Base-by-base conservation (phyloP, 768 basidiomycete genomes). In the Lentinula aciculospora region DNA sequence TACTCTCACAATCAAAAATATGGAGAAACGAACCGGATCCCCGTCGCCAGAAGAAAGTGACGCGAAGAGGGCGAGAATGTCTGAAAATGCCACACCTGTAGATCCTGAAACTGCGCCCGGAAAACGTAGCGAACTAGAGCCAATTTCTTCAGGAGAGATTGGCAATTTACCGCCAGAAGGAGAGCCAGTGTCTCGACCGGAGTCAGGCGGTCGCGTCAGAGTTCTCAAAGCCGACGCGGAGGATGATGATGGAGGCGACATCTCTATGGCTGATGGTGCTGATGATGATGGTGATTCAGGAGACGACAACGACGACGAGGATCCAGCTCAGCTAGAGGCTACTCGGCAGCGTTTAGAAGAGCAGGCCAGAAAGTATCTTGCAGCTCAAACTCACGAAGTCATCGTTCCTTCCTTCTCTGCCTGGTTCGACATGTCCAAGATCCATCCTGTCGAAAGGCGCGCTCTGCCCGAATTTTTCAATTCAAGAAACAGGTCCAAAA, bases 391-490 rank as follows among this genome's bases (percentile, higher is more conserved):
- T 1, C 96, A 98, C 74, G 92, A 96, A 64, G 85, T 99, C 68
- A 85, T 99, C 67, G 91, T 99, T 51, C 97, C 97, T 7, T 96
- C 94, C 25, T 98, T 98, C 69, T 88, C 94, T 7, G 90, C 94
- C 17, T 98, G 97, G 97, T 99, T 98, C 75, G 89, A 93, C 72
- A 93, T 98, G 85, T 83, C 89, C 57, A 86, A 89, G 68, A 89
- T 99, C 57, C 92, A 97, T 66, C 83, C 90, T 9, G 89, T 98
- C 60, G 97, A 99, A 72, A 83, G 86, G 46, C 85, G 92, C 62
- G 90, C 93, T 0, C 77, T 99, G 28, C 97, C 97, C 32, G 97
- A 99, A 72, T 99, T 98, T 80, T 99, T 99, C 83, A 94, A 93
- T 69, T 91, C 90, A 45, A 81, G 93, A 54, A 98, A 98, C 71